Percentiles rank a stretch among this genome's conserved stretches.
Evolutionary conservation across 2,329 filamentous ascomycete species (phyloP).

Genomic region (Dactylonectria macrodidyma): DNA sequence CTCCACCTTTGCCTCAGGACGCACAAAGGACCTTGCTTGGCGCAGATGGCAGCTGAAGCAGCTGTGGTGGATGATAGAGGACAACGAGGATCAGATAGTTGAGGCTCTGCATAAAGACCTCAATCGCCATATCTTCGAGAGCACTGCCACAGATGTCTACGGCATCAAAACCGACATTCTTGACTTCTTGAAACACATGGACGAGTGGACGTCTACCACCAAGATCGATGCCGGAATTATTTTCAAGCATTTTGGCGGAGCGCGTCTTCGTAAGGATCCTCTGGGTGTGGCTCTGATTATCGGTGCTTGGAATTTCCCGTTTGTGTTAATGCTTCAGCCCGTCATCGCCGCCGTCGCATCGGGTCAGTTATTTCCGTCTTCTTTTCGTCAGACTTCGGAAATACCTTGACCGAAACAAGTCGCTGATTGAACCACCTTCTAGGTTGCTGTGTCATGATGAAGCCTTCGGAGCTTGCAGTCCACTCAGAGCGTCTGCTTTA

Average conservation of each 20-base stretch:
- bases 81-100: constrained; percentile 53
- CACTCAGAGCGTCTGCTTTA: constrained; percentile 54
- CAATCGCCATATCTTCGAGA: constrained; percentile 53
- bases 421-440: too few species aligned
- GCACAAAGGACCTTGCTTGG: constrained; percentile 56
- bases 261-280: constrained; percentile 59
- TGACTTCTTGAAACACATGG: constrained; percentile 54
- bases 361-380: constrained; percentile 41
- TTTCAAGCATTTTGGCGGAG: constrained; percentile 43
- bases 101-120: constrained; percentile 55
- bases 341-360: constrained; percentile 60
- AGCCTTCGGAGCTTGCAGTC: constrained; percentile 60
- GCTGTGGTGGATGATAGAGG: constrained; percentile 58
- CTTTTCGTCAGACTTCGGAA: too few species aligned
- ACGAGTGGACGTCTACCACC: constrained; percentile 55
- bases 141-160: constrained; percentile 27
- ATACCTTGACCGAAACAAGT: too few species aligned
- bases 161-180: constrained; percentile 54
- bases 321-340: constrained; percentile 56
- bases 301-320: constrained; percentile 63
- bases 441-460: constrained; percentile 55
- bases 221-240: constrained; percentile 44
- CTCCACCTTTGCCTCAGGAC: constrained; percentile 26
- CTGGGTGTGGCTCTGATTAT: constrained; percentile 61
- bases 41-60: constrained; percentile 59